These are phyloP conservation scores for Xylariaceae sp. DNA, from an alignment of 2,329 filamentous ascomycete species.

Conservation along the genomic window DNA sequence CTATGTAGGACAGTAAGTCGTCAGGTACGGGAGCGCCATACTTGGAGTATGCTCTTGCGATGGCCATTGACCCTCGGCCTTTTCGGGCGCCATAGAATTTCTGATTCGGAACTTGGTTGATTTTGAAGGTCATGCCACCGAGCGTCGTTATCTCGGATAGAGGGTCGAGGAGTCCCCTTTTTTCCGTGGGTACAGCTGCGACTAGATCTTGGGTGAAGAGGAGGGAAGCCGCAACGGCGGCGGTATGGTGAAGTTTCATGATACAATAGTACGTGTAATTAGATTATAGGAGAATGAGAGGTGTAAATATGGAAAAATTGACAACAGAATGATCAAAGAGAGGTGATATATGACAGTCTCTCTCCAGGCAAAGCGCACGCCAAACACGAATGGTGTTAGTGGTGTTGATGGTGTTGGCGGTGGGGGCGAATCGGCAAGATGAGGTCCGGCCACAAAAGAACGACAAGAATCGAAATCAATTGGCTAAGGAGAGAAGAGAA, in stretches of 20 bases:
- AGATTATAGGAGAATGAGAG: background rate
- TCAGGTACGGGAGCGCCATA: constrained; percentile 44
- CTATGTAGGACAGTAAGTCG: constrained; percentile 42
- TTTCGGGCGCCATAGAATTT: constrained; percentile 39
- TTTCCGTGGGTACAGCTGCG: constrained; percentile 39
- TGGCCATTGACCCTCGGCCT: constrained; percentile 46
- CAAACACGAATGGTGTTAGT: background rate
- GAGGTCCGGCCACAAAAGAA: constrained; percentile 16
- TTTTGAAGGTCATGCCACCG: constrained; percentile 48
- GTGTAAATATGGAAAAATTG: constrained; percentile 2
- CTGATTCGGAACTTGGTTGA: constrained; percentile 48
- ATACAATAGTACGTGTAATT: constrained; percentile 15
- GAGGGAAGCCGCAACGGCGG: constrained; percentile 43
- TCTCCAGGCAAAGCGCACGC: constrained; percentile 4
- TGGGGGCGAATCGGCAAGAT: constrained; percentile 7
- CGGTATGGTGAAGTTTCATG: constrained; percentile 44
- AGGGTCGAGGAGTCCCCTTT: constrained; percentile 32
- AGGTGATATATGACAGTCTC: constrained; percentile 1
- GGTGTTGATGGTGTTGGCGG: background rate
- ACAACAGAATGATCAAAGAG: constrained; percentile 1
- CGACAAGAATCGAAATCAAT: constrained; percentile 17
- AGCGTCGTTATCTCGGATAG: constrained; percentile 43
- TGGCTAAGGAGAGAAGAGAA: constrained; percentile 12
- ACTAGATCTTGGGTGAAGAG: constrained; percentile 37
- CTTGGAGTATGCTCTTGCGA: constrained; percentile 49